Evolutionary conservation across 345 rosid species (phyloP), one percentile per base, ranked within the genome.

Genomic region (Hibiscus mutabilis): DNA sequence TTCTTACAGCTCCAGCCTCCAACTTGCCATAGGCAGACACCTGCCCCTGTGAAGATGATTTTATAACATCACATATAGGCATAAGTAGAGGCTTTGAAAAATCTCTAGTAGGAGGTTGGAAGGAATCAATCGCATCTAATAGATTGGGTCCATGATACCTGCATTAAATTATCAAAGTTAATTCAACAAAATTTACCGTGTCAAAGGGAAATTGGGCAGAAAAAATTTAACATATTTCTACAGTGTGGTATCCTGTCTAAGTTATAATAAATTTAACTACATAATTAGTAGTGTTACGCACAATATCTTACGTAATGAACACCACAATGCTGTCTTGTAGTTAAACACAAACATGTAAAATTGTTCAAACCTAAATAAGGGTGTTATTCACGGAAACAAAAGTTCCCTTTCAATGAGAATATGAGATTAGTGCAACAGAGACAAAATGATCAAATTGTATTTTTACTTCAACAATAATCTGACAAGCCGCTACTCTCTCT

Each of bases 51-150:
- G 91, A 75, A 76, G 82, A 59, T 60, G 82, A 78, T 79, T 80
- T 87, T 67, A 91, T 77, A 69, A 89, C 89, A 73, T 96, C 98
- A 72, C 98, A 89, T 76, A 91, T 84, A 69, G 99, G 98, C 98
- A 92, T 92, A 60, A 91, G 82, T 33, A 92, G 80, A 81, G 98
- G 97, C 79, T 89, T 95, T 35, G 85, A 80, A 76, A 88, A 76
- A 57, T 96, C 91, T 78, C 99, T 92, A 18, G 79, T 57, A 55
- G 95, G 98, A 68, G 96, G 86, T 51, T 80, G 90, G 76, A 96
- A 80, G 49, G 88, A 84, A 81, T 96, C 99, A 75, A 96, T 85
- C 29, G 99, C 97, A 78, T 91, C 92, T 82, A 96, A 56, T 72
- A 96, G 81, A 84, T 83, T 77, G 61, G 97, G 94, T 75, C 99